Base-by-base conservation (phyloP, 1,284 basidiomycete genomes). In the Malassezia nana region DNA sequence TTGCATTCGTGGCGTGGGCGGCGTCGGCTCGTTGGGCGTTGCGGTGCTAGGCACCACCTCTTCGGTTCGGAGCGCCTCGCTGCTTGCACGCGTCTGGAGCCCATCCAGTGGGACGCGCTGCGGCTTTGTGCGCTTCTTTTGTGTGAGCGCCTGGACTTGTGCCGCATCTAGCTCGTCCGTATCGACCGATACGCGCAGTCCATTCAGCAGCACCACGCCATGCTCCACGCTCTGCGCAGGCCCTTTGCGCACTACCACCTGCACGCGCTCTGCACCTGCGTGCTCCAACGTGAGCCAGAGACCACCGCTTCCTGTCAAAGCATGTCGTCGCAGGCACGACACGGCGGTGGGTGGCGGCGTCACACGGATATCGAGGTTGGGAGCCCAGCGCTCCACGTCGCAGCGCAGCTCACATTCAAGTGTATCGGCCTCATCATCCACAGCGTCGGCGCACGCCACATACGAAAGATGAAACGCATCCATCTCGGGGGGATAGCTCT, bases 241-340 rank as follows among this genome's bases (percentile, higher is more conserved):
- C 26, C 85, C 87, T n/a, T 84, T 80, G 12, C 87, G 80, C 6
- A 95, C 83, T 1, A 75, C 77, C 24, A 78, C 67, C 54, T 86
- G 82, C 1, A 81, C 81, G 39, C 83, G 77, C 5, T 91, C 78
- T 13, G 15, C 15, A 42, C 86, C 82, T 22, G 83, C 83, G 65
- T 98, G 92, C 24, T 85, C 87, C 63, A 98, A 80, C 0, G 89
- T 92, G 20, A 98, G 77, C 94, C 94, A 99, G n/a, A 95, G 77
- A 0, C 92, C 92, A 7, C 94, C 91, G 35, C 85, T 84, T 9
- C 81, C 79, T 0, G 89, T 89, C 9, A 98, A 79, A 16, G 85
- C 81, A 75, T 98, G 92, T 29, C 94, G 81, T 9, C 86, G 82
- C 16, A 98, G 79, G 56, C 86, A 89, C 1, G 84, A 83, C 32